Evolutionary conservation across 805 yeast genomes (phyloP).

Genomic region (Cyberlindnera meyerae): DNA sequence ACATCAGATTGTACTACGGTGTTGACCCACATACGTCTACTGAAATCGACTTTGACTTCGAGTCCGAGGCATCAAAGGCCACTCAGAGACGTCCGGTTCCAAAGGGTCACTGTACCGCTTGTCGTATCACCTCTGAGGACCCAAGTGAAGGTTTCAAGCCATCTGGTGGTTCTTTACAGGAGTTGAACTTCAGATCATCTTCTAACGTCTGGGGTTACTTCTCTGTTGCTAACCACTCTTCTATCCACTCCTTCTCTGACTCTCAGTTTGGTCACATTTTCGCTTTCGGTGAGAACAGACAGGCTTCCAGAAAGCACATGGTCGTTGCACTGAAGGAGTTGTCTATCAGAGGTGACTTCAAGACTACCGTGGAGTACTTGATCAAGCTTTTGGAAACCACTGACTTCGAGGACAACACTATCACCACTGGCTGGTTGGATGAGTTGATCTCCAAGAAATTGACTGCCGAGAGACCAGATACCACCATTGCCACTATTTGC

Average conservation of each 20-base stretch:
- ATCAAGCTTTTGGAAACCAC: conserved; percentile 94
- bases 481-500: conserved; percentile 83
- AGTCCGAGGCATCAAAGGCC: conserved; percentile 60
- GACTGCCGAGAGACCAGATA: conserved; percentile 96
- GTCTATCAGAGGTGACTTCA: conserved; percentile 96
- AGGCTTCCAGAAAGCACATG: conserved; percentile 97
- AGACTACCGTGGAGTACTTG: conserved; percentile 95
- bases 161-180: conserved; percentile 94
- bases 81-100: conserved; percentile 92
- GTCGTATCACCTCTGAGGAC: conserved; percentile 98
- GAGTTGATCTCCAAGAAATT: conserved; percentile 89
- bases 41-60: conserved; percentile 86
- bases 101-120: conserved; percentile 98
- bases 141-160: conserved; percentile 99
- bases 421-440: conserved; percentile 99
- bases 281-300: conserved; percentile 98
- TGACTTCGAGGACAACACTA: conserved; percentile 92
- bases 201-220: conserved; percentile 99
- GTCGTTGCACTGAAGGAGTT: conserved; percentile 96
- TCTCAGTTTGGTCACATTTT: conserved; percentile 99
- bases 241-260: conserved; percentile 96
- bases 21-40: conserved; percentile 92
- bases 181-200: conserved; percentile 92
- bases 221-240: conserved; percentile 93
- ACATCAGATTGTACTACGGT: conserved; percentile 89